Evolutionary conservation across 1,284 basidiomycete species (phyloP), one percentile per base, ranked within the genome.

Genomic region (Boletus subluridellus): DNA sequence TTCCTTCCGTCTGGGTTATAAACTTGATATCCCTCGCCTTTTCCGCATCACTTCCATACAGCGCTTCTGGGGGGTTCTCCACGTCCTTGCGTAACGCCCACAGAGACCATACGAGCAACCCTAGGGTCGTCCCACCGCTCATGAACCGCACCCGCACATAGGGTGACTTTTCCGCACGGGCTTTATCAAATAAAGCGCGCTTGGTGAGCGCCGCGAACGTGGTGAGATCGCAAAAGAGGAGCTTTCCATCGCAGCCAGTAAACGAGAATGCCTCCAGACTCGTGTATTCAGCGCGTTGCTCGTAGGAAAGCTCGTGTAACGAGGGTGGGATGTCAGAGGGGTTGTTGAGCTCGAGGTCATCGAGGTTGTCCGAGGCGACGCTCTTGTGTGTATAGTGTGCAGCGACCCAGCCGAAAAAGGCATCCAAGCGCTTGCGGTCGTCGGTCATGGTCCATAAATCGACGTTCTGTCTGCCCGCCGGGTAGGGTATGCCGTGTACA

Each of bases 161-260:
- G 2, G 69, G 69, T 3, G 52, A 55, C n/a, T 49, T 54, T 34
- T 52, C 39, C 0, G 65, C 71, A 2, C 57, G 55, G 3, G 42
- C 34, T 8, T 52, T 57, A n/a, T 73, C 57, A 24, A 70, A 67
- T 3, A 73, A 44, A 5, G 69, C 69, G 21, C 65, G 66, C 52
- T 48, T 58, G 15, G 57, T 54, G 17, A 61, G 41, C 1, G 7
- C 45, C 4, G 45, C 45, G 17, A 69, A 59, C 3, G 55, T 47
- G 6, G 57, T 54, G 11, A 1, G 0, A 26, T 61, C 55, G 9
- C 67, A 66, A 28, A 28, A 26, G 39, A 63, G 5, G 12, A 67
- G 49, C 2, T 52, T 59, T 11, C 37, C 24, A 6, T 70, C 70
- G 6, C 55, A 68, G 14, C 57, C 53, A 0, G 24, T 2, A 5